A percentile compares a stretch with the other conserved stretches of the same genome.
Conservation (phyloP, 2,329 filamentous ascomycete species). For the Fusarium marasasianum region DNA sequence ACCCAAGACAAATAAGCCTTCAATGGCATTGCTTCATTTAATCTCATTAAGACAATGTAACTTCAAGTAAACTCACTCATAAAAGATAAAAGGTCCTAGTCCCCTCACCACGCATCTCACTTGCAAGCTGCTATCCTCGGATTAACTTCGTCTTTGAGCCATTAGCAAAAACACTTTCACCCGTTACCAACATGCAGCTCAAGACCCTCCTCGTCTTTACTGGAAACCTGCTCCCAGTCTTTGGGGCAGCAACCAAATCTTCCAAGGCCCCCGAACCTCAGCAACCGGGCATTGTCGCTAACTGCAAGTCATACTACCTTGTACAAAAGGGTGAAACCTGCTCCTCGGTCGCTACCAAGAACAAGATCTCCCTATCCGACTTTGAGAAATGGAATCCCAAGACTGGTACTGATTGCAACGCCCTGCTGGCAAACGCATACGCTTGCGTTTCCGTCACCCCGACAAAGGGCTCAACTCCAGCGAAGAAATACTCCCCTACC, state of each 20-base stretch:
- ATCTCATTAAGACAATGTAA: neutral
- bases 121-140: too few relatives aligned
- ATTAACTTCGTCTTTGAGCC: too few relatives aligned
- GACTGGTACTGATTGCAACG: neutral
- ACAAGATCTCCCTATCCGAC: neutral
- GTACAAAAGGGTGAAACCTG: neutral
- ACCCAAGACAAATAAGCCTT: neutral
- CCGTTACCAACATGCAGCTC: neutral
- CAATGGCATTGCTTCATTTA: neutral
- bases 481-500: neutral
- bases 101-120: accelerated
- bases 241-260: neutral
- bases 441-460: neutral
- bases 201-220: neutral
- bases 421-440: neutral
- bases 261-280: neutral
- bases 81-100: neutral
- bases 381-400: neutral
- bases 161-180: neutral
- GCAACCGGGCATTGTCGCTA: neutral
- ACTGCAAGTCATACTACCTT: neutral
- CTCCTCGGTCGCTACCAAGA: neutral
- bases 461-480: neutral
- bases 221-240: neutral
- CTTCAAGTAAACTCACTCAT: accelerated